Percentiles rank a stretch among this genome's conserved stretches.
These are phyloP conservation scores for Schizochytrium sp. DNA, from an alignment of 108 stramenopile genomes.

Conservation along the genomic window DNA sequence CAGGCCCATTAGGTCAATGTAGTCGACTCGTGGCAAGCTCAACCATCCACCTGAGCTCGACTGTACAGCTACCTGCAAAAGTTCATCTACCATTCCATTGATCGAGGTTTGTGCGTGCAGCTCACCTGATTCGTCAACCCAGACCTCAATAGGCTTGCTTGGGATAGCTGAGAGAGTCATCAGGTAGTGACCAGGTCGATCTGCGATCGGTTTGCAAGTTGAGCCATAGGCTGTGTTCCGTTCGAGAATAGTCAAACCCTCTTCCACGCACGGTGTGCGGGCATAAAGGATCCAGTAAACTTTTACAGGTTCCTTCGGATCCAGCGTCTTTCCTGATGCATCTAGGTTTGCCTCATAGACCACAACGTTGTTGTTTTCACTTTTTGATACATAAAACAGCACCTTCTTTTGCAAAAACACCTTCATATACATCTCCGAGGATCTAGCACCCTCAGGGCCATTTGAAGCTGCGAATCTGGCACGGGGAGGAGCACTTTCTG, in stretches of 20 bases:
- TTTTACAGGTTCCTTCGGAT: neutral
- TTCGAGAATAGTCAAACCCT: slow-evolving; percentile 15
- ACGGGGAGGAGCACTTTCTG: neutral
- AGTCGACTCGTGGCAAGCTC: slow-evolving; percentile 9
- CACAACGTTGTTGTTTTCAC: slow-evolving; percentile 7
- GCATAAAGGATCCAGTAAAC: slow-evolving; percentile 56
- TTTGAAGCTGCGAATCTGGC: neutral
- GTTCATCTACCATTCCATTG: neutral
- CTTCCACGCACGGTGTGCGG: slow-evolving; percentile 4
- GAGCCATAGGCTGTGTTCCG: slow-evolving; percentile 45
- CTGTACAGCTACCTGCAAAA: slow-evolving; percentile 25
- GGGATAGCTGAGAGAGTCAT: slow-evolving; percentile 25
- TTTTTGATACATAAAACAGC: slow-evolving; percentile 31
- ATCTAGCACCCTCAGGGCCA: neutral
- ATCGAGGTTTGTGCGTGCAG: slow-evolving; percentile 33
- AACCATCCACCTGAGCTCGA: neutral
- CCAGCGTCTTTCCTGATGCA: neutral
- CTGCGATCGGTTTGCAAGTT: neutral
- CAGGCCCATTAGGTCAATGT: slow-evolving; percentile 30
- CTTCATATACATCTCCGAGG: neutral
- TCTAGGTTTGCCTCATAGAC: slow-evolving; percentile 40
- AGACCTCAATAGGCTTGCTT: slow-evolving; percentile 32
- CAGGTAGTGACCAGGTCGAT: neutral
- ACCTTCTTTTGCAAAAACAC: slow-evolving; percentile 20
- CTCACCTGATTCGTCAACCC: neutral